phyloP scores from a whole-genome alignment of 2,329 filamentous ascomycete genomes.

The Penicillium hordei region DNA sequence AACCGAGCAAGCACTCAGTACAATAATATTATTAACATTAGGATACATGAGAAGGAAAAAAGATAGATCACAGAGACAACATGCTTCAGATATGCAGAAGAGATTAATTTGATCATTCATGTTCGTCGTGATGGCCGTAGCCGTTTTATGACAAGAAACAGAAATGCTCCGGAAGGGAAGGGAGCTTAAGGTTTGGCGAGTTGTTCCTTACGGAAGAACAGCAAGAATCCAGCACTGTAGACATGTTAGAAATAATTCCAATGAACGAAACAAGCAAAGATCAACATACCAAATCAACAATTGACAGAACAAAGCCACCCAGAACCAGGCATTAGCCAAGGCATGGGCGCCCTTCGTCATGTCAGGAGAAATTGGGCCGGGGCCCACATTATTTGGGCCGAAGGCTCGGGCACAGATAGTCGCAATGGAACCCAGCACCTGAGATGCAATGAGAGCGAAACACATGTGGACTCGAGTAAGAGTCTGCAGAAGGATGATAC shows the following conservation, averaged over 20 bases:
- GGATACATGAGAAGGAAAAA: neutral
- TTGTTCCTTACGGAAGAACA: constrained; percentile 49
- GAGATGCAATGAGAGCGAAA: constrained; percentile 60
- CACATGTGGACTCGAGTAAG: constrained; percentile 64
- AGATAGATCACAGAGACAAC: neutral
- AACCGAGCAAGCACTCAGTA: neutral
- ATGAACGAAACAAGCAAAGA: constrained; percentile 17
- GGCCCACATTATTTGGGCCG: constrained; percentile 60
- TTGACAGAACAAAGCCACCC: constrained; percentile 61
- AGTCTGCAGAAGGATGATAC: constrained; percentile 67
- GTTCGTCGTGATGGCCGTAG: constrained; percentile 2
- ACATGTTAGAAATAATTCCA: constrained; percentile 8
- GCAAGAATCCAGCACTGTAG: constrained; percentile 39
- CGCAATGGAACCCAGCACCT: constrained; percentile 61
- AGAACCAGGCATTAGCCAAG: constrained; percentile 58
- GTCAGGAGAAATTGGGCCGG: constrained; percentile 62
- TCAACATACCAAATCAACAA: constrained; percentile 59
- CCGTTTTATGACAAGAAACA: constrained; percentile 1
- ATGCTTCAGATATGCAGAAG: constrained; percentile 7
- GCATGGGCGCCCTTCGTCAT: constrained; percentile 50
- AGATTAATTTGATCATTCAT: constrained; percentile 3
- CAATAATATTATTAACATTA: constrained; percentile 7
- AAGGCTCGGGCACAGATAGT: constrained; percentile 63
- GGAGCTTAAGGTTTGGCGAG: constrained; percentile 42
- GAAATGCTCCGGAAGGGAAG: neutral